Evolutionary conservation across 805 yeast genomes (phyloP), one percentile per base, ranked within the genome.

Genomic region (Tetrapisispora iriomotensis): DNA sequence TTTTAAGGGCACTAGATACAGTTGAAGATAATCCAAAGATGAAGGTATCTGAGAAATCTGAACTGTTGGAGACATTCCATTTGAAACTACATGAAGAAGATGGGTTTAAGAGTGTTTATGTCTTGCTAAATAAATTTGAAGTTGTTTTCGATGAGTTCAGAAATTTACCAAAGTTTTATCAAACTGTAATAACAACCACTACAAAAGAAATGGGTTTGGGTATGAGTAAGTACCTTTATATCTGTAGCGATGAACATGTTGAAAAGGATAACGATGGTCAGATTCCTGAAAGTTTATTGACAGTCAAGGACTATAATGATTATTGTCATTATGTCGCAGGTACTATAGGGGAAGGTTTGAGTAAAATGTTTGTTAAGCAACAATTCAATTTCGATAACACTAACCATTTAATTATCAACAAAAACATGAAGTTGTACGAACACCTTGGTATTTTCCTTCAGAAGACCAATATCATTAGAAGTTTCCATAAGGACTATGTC

Each of bases 261-360:
- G n/a, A n/a, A n/a, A n/a, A n/a, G 39, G 67, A 72, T 51, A 78
- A 81, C 54, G 92, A 82, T 37, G 72, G 79, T 45, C 84, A 84
- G 66, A 86, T 85, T 59, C 58, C 72, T 48, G 75, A 76, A 45
- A 97, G 97, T 2, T 79, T 92, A 34, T 67, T 66, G 36, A 85
- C 96, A 1, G 59, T 83, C 33, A 68, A 72, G 44, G 97, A 87
- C 56, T 92, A 82, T 58, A 88, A 92, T 58, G 68, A 81, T 45
- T 92, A 92, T 67, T 92, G 99, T 64, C 88, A 88, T 64, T 85
- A 88, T 55, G 99, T 92, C 43, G 98, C 99, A 1, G 99, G 98
- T 2, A 70, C 92, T 38, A 97, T 92, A 29, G 98, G 99, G 41
- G 96, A 87, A 56, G 98, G 98, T 3, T 69, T 87, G 49, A 87